These are phyloP conservation scores for Clathrospora elynae DNA, from an alignment of 2,329 filamentous ascomycete genomes.

Conservation along the genomic window DNA sequence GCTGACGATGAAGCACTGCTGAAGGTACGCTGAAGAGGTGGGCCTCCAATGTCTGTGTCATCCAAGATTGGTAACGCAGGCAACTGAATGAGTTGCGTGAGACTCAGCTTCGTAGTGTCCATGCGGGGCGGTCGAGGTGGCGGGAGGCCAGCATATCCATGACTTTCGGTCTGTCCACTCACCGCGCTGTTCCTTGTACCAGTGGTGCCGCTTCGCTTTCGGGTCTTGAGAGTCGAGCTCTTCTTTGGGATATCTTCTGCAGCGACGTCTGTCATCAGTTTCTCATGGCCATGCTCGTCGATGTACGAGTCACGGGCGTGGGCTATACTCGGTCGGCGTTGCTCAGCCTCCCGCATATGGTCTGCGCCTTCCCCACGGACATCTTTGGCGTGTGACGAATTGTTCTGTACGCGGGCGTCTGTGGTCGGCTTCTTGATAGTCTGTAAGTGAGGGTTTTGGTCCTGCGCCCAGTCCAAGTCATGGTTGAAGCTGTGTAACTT, in stretches of 20 bases:
- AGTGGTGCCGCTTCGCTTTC: slow-evolving; percentile 40
- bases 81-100: slow-evolving; percentile 71
- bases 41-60: slow-evolving; percentile 82
- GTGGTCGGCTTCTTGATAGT: slow-evolving; percentile 60
- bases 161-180: slow-evolving; percentile 42
- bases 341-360: slow-evolving; percentile 63
- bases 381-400: slow-evolving; percentile 70
- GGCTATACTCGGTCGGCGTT: slow-evolving; percentile 62
- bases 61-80: slow-evolving; percentile 71
- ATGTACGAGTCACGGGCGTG: slow-evolving; percentile 73
- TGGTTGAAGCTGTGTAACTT: slow-evolving; percentile 73
- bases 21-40: slow-evolving; percentile 63
- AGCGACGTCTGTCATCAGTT: slow-evolving; percentile 68
- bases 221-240: slow-evolving; percentile 46
- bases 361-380: slow-evolving; percentile 79
- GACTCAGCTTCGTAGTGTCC: slow-evolving; percentile 68
- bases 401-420: slow-evolving; percentile 65
- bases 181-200: slow-evolving; percentile 38
- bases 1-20: slow-evolving; percentile 54
- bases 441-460: slow-evolving; percentile 62
- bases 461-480: slow-evolving; percentile 68
- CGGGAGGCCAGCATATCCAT: slow-evolving; percentile 61
- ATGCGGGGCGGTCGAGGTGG: slow-evolving; percentile 64
- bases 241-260: slow-evolving; percentile 64
- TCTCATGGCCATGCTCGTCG: slow-evolving; percentile 68